Evolutionary conservation across 2,329 filamentous ascomycete species (phyloP).

Genomic region (Coniochaeta hoffmannii): DNA sequence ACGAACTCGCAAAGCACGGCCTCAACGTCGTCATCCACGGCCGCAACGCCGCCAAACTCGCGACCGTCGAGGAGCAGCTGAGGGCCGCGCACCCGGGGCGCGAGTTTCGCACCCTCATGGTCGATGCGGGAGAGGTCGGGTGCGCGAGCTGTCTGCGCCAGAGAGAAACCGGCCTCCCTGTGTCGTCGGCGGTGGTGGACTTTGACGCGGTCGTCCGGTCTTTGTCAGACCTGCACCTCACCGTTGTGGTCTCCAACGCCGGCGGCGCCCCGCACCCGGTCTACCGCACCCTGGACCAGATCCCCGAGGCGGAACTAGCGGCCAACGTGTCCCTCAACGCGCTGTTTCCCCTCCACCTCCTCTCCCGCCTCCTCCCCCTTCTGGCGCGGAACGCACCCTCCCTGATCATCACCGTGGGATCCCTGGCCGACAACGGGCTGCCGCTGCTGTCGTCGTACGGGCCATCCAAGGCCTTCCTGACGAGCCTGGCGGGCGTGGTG

Average conservation of each 20-base stretch:
- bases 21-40: conserved; percentile 53
- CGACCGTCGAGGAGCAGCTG: conserved; percentile 30
- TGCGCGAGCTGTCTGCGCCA: background rate
- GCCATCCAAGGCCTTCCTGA: conserved; percentile 19
- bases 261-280: conserved; percentile 29
- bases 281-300: conserved; percentile 27
- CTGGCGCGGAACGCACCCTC: conserved; percentile 24
- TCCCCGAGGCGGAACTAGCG: conserved; percentile 14
- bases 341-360: conserved; percentile 42
- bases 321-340: conserved; percentile 35
- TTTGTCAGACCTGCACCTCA: conserved; percentile 33
- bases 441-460: conserved; percentile 33
- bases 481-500: conserved; percentile 8
- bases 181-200: conserved; percentile 9
- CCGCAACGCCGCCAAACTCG: conserved; percentile 41
- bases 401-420: conserved; percentile 37
- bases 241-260: conserved; percentile 50
- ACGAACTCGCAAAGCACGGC: conserved; percentile 40
- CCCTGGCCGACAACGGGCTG: conserved; percentile 33
- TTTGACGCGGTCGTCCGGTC: conserved; percentile 15
- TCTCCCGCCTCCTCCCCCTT: conserved; percentile 33
- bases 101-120: conserved; percentile 31
- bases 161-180: conserved; percentile 7
- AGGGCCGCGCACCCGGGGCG: conserved; percentile 27
- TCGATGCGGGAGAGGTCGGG: conserved; percentile 28